Base-by-base conservation (phyloP, 2,329 filamentous ascomycete species). In the Chrysosporium keratinophilum region DNA sequence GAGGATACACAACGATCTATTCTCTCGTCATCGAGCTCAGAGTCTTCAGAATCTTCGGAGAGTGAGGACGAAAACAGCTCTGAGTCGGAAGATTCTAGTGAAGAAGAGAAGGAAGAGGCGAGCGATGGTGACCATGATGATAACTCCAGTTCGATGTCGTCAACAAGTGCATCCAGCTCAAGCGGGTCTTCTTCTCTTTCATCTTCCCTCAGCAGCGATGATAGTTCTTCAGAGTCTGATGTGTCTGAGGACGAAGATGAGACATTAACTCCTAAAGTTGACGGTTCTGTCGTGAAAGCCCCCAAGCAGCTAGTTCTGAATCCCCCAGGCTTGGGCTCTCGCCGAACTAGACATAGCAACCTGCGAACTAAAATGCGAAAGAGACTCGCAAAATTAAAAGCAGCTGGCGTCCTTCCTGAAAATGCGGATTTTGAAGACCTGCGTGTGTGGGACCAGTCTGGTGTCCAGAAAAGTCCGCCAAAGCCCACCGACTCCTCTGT, bases 281-380 rank as follows among this genome's bases (percentile, higher is more conserved):
- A 58, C 48, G n/a, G 17, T 17, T 33, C 50, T 10, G 56, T 51
- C 42, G 44, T 33, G 20, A 54, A 58, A 34, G n/a, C 41, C 12
- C 43, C 51, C 11, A 52, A 53, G 17, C 61, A 61, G 35, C 49
- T 42, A 55, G 54, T 43, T 33, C 47, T 62, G 33, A 67, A 66
- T 12, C 65, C 74, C 48, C 77, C 79, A 42, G 73, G 74, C 3
- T 51, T 73, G 56, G 82, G 82, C 14, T 72, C 71, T 33, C 59
- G 63, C 19, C 60, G 64, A 15, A 85, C 82, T 0, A 74, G 75
- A 49, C 68, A 68, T 20, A 76, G 80, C 56, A 85, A 85, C 58
- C 62, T 68, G 31, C 74, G 82, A 39, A 74, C 74, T 40, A 76
- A 75, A 54, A 67, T 76, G 50, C 66, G 71, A 39, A 75, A 75